Conservation (phyloP, 371 early-diverging fungal species). For the Mucor mucedo region DNA sequence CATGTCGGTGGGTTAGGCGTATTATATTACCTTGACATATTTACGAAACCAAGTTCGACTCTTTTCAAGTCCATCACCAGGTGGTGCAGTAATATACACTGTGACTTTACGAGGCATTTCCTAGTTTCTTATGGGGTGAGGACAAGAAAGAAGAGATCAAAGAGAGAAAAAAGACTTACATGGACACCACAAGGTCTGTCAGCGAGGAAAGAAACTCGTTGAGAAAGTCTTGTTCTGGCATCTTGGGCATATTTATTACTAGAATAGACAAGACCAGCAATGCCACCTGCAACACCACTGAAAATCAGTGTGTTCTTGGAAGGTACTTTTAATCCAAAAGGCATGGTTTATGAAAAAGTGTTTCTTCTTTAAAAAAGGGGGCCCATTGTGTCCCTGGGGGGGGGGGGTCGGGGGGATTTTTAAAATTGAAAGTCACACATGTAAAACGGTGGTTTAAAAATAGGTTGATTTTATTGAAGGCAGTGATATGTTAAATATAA, state of each 20-base stretch:
- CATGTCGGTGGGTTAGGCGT: neutral
- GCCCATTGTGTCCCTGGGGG: too few relatives aligned
- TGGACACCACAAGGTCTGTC: slow-evolving; percentile 64
- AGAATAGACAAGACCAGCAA: slow-evolving; percentile 57
- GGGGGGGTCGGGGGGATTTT: too few relatives aligned
- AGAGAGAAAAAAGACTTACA: slow-evolving; percentile 33
- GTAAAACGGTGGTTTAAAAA: too few relatives aligned
- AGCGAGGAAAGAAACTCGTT: slow-evolving; percentile 61
- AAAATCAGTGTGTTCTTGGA: slow-evolving; percentile 67
- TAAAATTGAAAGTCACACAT: too few relatives aligned
- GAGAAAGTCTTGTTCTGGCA: slow-evolving; percentile 51
- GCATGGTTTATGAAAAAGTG: slow-evolving; percentile 1
- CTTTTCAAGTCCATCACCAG: slow-evolving; percentile 72
- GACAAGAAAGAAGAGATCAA: neutral
- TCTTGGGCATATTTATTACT: slow-evolving; percentile 59
- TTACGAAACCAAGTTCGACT: slow-evolving; percentile 68
- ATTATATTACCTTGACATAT: slow-evolving; percentile 64
- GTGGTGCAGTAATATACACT: slow-evolving; percentile 68
- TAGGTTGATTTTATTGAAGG: too few relatives aligned
- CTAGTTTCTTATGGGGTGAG: slow-evolving; percentile 16
- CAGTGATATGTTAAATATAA: too few relatives aligned
- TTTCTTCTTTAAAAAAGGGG: too few relatives aligned
- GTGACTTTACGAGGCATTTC: slow-evolving; percentile 72
- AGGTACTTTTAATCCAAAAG: slow-evolving; percentile 50
- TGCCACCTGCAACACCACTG: slow-evolving; percentile 47